A percentile compares a stretch with the other conserved stretches of the same genome.
phyloP scores from a whole-genome alignment of 768 basidiomycete genomes.

The Suillus variegatus region DNA sequence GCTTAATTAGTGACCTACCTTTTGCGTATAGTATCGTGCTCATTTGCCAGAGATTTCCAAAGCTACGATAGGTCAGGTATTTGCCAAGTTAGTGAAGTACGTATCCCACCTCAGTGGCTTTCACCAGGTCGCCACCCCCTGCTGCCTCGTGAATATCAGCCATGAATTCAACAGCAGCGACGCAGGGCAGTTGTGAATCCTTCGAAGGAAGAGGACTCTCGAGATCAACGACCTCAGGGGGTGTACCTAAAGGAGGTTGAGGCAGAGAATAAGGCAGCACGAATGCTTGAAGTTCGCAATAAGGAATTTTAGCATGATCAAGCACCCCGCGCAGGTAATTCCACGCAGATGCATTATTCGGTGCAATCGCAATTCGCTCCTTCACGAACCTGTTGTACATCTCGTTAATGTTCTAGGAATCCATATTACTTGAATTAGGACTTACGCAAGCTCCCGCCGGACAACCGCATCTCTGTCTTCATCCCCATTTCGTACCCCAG shows the following conservation, averaged over 20 bases:
- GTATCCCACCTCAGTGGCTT: conserved; percentile 49
- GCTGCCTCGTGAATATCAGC: conserved; percentile 72
- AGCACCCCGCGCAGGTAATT: conserved; percentile 93
- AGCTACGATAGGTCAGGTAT: conserved; percentile 43
- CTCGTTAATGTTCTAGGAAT: not conserved
- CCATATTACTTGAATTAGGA: conserved; percentile 19
- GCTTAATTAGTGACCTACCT: conserved; percentile 49
- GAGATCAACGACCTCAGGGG: conserved; percentile 61
- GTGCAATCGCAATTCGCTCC: conserved; percentile 78
- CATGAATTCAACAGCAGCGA: conserved; percentile 81
- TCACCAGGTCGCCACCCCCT: conserved; percentile 47
- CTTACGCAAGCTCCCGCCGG: conserved; percentile 76
- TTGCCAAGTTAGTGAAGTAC: not conserved
- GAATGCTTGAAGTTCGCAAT: conserved; percentile 56
- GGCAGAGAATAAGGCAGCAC: conserved; percentile 61
- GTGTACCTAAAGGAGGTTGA: conserved; percentile 24
- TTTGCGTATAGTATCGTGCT: conserved; percentile 75
- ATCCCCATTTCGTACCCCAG: conserved; percentile 61
- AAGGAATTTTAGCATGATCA: conserved; percentile 58
- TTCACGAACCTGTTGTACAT: conserved; percentile 65
- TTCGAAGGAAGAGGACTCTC: conserved; percentile 70
- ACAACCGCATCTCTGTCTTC: conserved; percentile 60
- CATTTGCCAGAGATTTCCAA: conserved; percentile 68
- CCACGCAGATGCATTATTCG: conserved; percentile 96
- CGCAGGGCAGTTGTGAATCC: conserved; percentile 73